Conservation (phyloP, 2,329 filamentous ascomycete genomes). For the Fusarium ramigenum region DNA sequence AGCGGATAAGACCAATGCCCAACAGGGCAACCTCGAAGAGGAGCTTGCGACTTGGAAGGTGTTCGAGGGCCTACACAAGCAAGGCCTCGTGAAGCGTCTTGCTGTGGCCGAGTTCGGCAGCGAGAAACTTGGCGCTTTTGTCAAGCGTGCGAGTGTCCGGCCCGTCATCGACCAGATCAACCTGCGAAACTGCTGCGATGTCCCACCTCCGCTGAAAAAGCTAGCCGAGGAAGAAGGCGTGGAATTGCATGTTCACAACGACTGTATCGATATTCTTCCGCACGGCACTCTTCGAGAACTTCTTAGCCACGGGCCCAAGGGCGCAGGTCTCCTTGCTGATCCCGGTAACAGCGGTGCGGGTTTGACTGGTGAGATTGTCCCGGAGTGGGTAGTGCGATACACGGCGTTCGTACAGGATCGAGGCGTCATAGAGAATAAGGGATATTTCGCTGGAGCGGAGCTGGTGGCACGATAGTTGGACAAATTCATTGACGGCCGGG, state of each 20-base stretch:
- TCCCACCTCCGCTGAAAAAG: slow-evolving; percentile 84
- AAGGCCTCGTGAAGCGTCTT: slow-evolving; percentile 77
- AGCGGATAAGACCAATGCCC: slow-evolving; percentile 69
- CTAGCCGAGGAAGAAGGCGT: slow-evolving; percentile 86
- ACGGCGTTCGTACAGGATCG: slow-evolving; percentile 93
- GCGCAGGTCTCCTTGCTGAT: slow-evolving; percentile 79
- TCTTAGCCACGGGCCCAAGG: slow-evolving; percentile 75
- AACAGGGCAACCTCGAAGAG: slow-evolving; percentile 72
- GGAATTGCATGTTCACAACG: slow-evolving; percentile 91
- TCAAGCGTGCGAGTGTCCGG: slow-evolving; percentile 74
- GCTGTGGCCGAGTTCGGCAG: slow-evolving; percentile 93
- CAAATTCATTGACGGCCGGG: neutral
- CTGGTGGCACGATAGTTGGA: slow-evolving; percentile 56
- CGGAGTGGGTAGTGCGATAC: slow-evolving; percentile 97
- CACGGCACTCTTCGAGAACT: slow-evolving; percentile 85
- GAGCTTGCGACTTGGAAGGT: slow-evolving; percentile 75
- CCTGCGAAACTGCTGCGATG: slow-evolving; percentile 92
- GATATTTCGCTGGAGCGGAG: slow-evolving; percentile 91
- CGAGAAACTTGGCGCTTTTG: slow-evolving; percentile 80
- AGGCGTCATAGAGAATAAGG: slow-evolving; percentile 97
- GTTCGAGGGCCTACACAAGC: slow-evolving; percentile 76
- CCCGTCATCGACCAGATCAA: slow-evolving; percentile 97
- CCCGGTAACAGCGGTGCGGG: slow-evolving; percentile 61
- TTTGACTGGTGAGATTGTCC: slow-evolving; percentile 79
- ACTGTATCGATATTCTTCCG: slow-evolving; percentile 91